These are phyloP conservation scores for Conringia planisiliqua DNA, from an alignment of 345 rosid species.

Conservation along the genomic window DNA sequence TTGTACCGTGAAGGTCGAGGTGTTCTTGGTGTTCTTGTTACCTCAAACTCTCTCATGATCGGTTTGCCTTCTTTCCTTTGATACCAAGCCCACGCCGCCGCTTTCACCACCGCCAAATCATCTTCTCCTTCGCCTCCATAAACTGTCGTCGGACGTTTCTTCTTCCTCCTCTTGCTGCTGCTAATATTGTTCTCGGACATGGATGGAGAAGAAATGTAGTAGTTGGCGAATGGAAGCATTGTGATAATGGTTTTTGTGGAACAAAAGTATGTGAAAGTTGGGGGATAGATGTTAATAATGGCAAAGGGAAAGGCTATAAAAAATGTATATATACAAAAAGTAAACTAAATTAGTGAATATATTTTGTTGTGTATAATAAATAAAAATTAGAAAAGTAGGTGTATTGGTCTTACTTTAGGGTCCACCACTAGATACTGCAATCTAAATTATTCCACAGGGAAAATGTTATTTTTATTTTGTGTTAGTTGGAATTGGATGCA, in stretches of 20 bases:
- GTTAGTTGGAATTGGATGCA: slow-evolving; percentile 14
- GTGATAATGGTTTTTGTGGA: slow-evolving; percentile 13
- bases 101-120: slow-evolving; percentile 49
- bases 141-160: slow-evolving; percentile 20
- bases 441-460: slow-evolving; percentile 18
- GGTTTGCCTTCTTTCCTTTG: slow-evolving; percentile 48
- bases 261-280: slow-evolving; percentile 1
- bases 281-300: slow-evolving; percentile 6
- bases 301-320: not conserved
- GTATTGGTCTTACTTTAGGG: slow-evolving; percentile 24
- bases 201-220: slow-evolving; percentile 23
- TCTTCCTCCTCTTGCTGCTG: slow-evolving; percentile 22
- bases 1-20: slow-evolving; percentile 66
- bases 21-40: slow-evolving; percentile 24
- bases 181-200: slow-evolving; percentile 5
- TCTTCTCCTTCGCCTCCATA: slow-evolving; percentile 27
- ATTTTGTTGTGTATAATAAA: not conserved
- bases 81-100: slow-evolving; percentile 98
- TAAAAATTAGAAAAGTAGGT: slow-evolving; percentile 18
- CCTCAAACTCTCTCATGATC: slow-evolving; percentile 34
- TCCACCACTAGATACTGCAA: slow-evolving; percentile 27
- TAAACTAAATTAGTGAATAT: not conserved
- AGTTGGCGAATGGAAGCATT: slow-evolving; percentile 33
- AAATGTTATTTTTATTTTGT: slow-evolving; percentile 13
- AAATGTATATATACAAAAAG: not conserved